Percentiles rank a stretch among this genome's conserved stretches.
Evolutionary conservation across 1,139 yeast genomes (phyloP).

Genomic region (Scheffersomyces lignicola): DNA sequence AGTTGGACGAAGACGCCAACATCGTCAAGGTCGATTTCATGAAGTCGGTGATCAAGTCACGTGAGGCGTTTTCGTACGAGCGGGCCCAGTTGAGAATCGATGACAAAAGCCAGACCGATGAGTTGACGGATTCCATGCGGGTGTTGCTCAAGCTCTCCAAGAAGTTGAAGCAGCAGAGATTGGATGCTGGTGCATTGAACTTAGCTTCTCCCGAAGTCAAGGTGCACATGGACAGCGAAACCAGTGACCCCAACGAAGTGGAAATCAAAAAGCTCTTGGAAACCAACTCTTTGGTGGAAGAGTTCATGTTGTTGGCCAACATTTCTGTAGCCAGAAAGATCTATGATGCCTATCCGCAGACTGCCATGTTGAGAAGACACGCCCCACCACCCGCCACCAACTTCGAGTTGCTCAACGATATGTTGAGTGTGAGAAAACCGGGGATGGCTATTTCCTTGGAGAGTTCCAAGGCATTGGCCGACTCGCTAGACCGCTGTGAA

Average conservation of each 20-base stretch:
- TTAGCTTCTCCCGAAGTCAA: conserved; percentile 98
- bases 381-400: conserved; percentile 95
- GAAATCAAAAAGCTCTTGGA: conserved; percentile 86
- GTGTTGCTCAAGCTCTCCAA: conserved; percentile 74
- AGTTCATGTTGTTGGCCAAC: conserved; percentile 96
- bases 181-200: conserved; percentile 95
- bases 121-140: conserved; percentile 87
- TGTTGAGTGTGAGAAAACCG: conserved; percentile 77
- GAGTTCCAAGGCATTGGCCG: conserved; percentile 89
- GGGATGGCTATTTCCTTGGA: conserved; percentile 78
- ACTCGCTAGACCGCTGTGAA: conserved; percentile 83
- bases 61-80: conserved; percentile 95
- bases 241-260: conserved; percentile 95
- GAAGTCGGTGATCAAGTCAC: conserved; percentile 86
- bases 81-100: conserved; percentile 91
- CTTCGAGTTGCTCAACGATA: conserved; percentile 85
- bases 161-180: conserved; percentile 77
- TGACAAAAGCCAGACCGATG: conserved; percentile 74
- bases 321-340: conserved; percentile 93
- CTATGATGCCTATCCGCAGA: conserved; percentile 91
- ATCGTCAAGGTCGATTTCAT: conserved; percentile 80
- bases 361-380: conserved; percentile 97
- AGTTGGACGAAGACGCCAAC: conserved; percentile 80
- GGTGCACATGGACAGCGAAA: conserved; percentile 95
- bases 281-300: conserved; percentile 95